These are phyloP conservation scores for Pelargonium cotyledonis DNA, from an alignment of 441 rosid genomes.

Conservation along the genomic window DNA sequence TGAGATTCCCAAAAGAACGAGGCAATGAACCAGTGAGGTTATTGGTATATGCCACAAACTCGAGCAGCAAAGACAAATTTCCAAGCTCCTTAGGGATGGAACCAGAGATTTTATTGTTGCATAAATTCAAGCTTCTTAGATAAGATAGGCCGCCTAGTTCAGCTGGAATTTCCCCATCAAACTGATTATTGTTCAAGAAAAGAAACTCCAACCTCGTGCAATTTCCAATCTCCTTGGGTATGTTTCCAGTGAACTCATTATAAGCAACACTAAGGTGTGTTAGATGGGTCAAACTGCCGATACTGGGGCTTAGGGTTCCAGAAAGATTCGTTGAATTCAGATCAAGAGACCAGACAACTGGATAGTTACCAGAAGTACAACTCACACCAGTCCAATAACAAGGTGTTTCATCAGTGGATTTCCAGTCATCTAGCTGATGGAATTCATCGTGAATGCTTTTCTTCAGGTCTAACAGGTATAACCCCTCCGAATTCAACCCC, in stretches of 20 bases:
- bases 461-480: slow-evolving; percentile 57
- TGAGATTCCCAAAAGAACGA: slow-evolving; percentile 64
- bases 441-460: slow-evolving; percentile 48
- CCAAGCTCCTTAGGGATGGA: slow-evolving; percentile 75
- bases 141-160: slow-evolving; percentile 46
- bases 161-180: slow-evolving; percentile 58
- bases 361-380: slow-evolving; percentile 50
- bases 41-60: slow-evolving; percentile 84
- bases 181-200: slow-evolving; percentile 63
- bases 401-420: slow-evolving; percentile 56
- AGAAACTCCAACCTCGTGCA: slow-evolving; percentile 47
- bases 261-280: slow-evolving; percentile 57
- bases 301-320: slow-evolving; percentile 55
- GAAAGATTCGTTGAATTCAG: slow-evolving; percentile 75
- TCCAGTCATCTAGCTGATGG: slow-evolving; percentile 58
- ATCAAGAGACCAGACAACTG: slow-evolving; percentile 57
- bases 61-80: slow-evolving; percentile 48
- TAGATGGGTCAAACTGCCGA: slow-evolving; percentile 59
- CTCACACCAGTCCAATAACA: slow-evolving; percentile 80
- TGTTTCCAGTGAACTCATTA: slow-evolving; percentile 51
- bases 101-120: slow-evolving; percentile 80
- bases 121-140: slow-evolving; percentile 49
- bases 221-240: slow-evolving; percentile 64
- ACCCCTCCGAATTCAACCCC: slow-evolving; percentile 70
- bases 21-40: slow-evolving; percentile 82